These are phyloP conservation scores for Lepiota venenata DNA, from an alignment of 768 basidiomycete species.

Conservation along the genomic window DNA sequence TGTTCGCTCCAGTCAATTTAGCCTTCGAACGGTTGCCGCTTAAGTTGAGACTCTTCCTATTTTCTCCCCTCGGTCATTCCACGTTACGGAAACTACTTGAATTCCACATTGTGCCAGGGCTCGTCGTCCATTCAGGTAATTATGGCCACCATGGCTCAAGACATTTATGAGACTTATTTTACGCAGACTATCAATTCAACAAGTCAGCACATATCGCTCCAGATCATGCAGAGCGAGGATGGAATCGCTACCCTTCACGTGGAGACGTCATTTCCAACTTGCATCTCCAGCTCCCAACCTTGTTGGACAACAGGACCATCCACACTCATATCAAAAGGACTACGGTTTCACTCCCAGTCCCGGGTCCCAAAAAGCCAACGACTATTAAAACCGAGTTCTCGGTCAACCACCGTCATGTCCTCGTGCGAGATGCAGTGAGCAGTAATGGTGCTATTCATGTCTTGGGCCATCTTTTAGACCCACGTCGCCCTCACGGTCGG, in stretches of 20 bases:
- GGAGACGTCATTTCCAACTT: slow-evolving; percentile 29
- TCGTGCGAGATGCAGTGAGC: slow-evolving; percentile 43
- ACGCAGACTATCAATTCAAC: slow-evolving; percentile 28
- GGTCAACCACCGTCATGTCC: slow-evolving; percentile 36
- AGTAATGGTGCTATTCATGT: slow-evolving; percentile 60
- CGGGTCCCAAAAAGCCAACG: slow-evolving; percentile 26
- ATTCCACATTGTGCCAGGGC: slow-evolving; percentile 52
- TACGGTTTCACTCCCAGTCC: slow-evolving; percentile 32
- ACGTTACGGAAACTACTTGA: slow-evolving; percentile 51
- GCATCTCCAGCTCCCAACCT: slow-evolving; percentile 36
- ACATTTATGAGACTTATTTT: neutral
- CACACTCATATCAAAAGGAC: slow-evolving; percentile 46
- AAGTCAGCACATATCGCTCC: slow-evolving; percentile 15
- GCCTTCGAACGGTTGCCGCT: slow-evolving; percentile 45
- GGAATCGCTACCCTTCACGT: slow-evolving; percentile 9
- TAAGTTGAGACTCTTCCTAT: slow-evolving; percentile 51
- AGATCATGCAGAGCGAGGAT: neutral
- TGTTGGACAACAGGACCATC: slow-evolving; percentile 40
- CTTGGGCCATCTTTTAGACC: slow-evolving; percentile 38
- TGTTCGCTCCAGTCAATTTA: slow-evolving; percentile 52
- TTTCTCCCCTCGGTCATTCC: slow-evolving; percentile 54
- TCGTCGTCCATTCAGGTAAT: slow-evolving; percentile 49
- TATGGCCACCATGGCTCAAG: neutral
- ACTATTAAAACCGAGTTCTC: slow-evolving; percentile 32
- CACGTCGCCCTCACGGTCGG: slow-evolving; percentile 21